Base-by-base conservation (phyloP, 768 basidiomycete genomes). In the Kockovaella imperatae region DNA sequence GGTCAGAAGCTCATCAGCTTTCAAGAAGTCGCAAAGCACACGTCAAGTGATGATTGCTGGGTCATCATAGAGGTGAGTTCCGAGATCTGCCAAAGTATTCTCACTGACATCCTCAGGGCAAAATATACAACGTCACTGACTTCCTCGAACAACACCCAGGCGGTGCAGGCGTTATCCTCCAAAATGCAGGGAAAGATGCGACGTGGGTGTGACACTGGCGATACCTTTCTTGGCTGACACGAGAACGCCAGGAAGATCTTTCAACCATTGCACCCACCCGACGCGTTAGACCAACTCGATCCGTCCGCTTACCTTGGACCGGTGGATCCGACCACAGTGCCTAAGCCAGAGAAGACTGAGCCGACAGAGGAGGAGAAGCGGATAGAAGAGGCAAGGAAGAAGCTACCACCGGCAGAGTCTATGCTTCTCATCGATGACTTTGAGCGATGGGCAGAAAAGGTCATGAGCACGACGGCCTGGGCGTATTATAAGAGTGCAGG, bases 11-110 rank as follows among this genome's bases (percentile, higher is more conserved):
- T 70, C n/a, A 68, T 70, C 42, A 58, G 52, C 20, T 63, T 77
- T 41, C 84, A 78, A 1, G 71, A 73, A 35, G 70, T 74, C 10
- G 67, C 67, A 35, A 68, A 69, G 50, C 73, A 99, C 76, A 88
- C 84, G 71, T 84, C 78, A 73, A 83, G 87, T 75, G 86, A 91
- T 42, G 90, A 96, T 67, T 75, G 86, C 36, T 97, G 91, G 93
- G 93, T 96, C 5, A 80, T 91, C 53, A 80, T 99, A 42, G 80
- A 88, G n/a, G 90, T 62, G 38, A 52, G 57, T 52, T 23, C 35
- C 13, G 24, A 34, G 20, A n/a, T 35, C 44, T 31, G 6, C 44
- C 6, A n/a, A 14, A 18, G 38, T 6, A 46, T 5, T 5, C 11
- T 13, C 10, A 36, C 56, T 54, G 45, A 54, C 23, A 42, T 4